Evolutionary conservation across 179 eudicot genomes (phyloP), one percentile per base, ranked within the genome.

Genomic region (Beta macrorhiza): DNA sequence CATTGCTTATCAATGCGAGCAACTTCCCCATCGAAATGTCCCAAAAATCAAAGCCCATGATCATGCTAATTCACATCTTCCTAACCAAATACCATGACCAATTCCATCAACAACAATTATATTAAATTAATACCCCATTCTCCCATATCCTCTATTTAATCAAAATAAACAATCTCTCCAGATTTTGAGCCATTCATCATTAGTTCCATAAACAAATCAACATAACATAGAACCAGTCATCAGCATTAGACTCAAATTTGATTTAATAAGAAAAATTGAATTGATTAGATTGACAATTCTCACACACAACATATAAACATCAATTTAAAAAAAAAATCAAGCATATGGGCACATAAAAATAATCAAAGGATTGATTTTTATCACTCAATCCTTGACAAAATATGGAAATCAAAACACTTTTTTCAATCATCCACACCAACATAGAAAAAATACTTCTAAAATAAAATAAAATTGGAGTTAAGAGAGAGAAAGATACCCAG

Each of bases 401-500:
- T 37, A 37, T 37, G 42, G 42, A 37, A 37, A 37, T 37, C 42
- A 37, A 3, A 37, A 37, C 42, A 37, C 4, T 37, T 37, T 37
- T 37, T 37, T 37, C 42, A 37, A 37, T 37, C 42, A 37, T 0
- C 42, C 52, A 44, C 16, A 52, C 9, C 49, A 16, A 10, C 5
- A 22, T 9, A 77, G 25, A 83, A 63, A 79, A 70, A 37, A 42
- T 29, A 29, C 32, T 29, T 29, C 32, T 29, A 29, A 29, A 29
- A 29, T 29, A 29, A 29, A 29, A 29, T 29, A 29, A 29, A 29
- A 29, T 29, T 0, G n/a, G 5, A 69, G 11, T 58, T 7, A 8
- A 70, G 25, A 45, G 25, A 45, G 42, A 62, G 20, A 44, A 19
- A 62, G 15, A 49, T 85, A 92, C 96, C 96, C 96, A 74, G 96